Conservation (phyloP, 2,329 filamentous ascomycete species). For the Parastagonospora nodorum region DNA sequence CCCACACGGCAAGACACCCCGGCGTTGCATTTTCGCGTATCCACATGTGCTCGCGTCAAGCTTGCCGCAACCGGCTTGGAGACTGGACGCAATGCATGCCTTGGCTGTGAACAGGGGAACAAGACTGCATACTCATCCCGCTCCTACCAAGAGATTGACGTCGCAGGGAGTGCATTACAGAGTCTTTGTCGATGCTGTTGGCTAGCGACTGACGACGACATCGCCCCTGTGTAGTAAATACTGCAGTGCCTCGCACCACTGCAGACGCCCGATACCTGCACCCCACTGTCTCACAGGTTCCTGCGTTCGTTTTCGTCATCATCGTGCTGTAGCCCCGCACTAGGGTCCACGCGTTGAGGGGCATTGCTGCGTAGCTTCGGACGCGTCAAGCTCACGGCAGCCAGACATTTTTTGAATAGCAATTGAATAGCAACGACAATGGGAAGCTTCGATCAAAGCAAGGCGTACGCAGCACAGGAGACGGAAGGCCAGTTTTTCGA, state of each 20-base stretch:
- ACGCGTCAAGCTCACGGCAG: constrained; percentile 26
- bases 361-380: constrained; percentile 9
- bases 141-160: constrained; percentile 5
- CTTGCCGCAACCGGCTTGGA: constrained; percentile 15
- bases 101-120: constrained; percentile 19
- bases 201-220: constrained; percentile 29
- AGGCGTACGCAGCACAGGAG: constrained; percentile 56
- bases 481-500: constrained; percentile 56
- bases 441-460: constrained; percentile 46
- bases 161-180: constrained; percentile 4
- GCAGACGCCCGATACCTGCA: neutral
- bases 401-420: constrained; percentile 13
- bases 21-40: constrained; percentile 12
- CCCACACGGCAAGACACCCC: constrained; percentile 14
- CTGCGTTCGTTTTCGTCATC: constrained; percentile 29
- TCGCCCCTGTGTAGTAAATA: constrained; percentile 4
- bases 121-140: constrained; percentile 26
- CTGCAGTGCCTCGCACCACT: neutral
- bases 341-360: constrained; percentile 34
- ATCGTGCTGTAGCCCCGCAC: constrained; percentile 26
- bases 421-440: constrained; percentile 26
- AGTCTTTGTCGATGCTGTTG: constrained; percentile 17
- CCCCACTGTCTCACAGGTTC: constrained; percentile 12
- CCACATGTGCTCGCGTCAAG: constrained; percentile 18
- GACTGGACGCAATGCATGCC: constrained; percentile 11